Base-by-base conservation (phyloP, 176 grass and related monocot species). In the Neostapfia colusana region DNA sequence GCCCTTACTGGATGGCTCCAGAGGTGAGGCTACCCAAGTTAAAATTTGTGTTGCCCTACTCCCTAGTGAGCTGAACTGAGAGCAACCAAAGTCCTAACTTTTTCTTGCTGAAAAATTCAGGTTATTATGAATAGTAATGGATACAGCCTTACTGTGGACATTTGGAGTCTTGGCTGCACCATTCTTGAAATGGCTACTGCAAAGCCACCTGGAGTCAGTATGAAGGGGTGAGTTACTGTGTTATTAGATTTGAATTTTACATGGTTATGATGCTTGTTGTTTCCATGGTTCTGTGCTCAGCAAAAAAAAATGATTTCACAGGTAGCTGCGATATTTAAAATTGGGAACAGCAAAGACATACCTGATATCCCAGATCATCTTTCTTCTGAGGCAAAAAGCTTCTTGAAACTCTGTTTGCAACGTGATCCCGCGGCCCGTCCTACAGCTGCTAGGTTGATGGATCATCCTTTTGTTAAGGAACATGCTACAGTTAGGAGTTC, bases 261-360 rank as follows among this genome's bases (percentile, higher is more conserved):
- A 58, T 39, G 5, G n/a, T 74, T 40, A 23, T 68, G 54, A 15
- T 68, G 35, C 2, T 16, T 31, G 1, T 70, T 56, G 38, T 62
- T 84, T 36, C 59, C 53, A 23, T 69, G 38, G 70, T 77, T 51
- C 8, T 65, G 3, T 80, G 53, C 72, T 86, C 82, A 83, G 5
- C 5, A n/a, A n/a, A n/a, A n/a, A n/a, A n/a, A n/a, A n/a, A n/a
- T n/a, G 2, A 59, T 82, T 84, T 81, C 36, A 41, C 85, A 99
- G 96, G 96, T 99, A 15, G 89, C 91, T 63, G 96, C 96, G 50
- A 99, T 99, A 89, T 99, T 99, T 77, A 99, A 99, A 83, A 99
- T 99, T 58, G 96, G 92, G 18, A 99, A 99, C 74, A 99, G 96
- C 70, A 99, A 95, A 86, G 96, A 92, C 20, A 89, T 99, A 88